These are phyloP conservation scores for Spathaspora hagerdaliae DNA, from an alignment of 805 yeast genomes.

Conservation along the genomic window DNA sequence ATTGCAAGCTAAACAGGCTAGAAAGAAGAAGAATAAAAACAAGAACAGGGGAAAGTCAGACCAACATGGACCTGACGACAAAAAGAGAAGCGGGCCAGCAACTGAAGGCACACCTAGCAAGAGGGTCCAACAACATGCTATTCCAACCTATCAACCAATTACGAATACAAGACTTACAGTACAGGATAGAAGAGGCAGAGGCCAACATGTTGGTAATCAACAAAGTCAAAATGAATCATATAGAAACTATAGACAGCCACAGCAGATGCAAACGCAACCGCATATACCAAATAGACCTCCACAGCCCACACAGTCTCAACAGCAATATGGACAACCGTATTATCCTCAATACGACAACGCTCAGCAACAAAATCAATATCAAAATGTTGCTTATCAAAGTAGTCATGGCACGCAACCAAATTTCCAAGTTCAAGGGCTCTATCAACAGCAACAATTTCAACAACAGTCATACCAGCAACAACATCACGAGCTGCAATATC, in stretches of 20 bases:
- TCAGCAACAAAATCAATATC: slow-evolving; percentile 4
- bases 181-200: neutral
- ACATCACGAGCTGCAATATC: slow-evolving; percentile 4
- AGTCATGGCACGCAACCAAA: slow-evolving; percentile 5
- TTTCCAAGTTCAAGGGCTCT: slow-evolving; percentile 3
- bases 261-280: slow-evolving; percentile 6
- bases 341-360: slow-evolving; percentile 4
- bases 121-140: slow-evolving; percentile 13
- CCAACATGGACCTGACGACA: slow-evolving; percentile 7
- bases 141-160: slow-evolving; percentile 7
- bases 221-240: neutral
- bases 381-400: neutral
- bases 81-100: slow-evolving; percentile 7
- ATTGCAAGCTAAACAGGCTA: slow-evolving; percentile 58
- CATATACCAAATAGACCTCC: slow-evolving; percentile 4
- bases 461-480: slow-evolving; percentile 4
- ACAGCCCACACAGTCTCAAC: slow-evolving; percentile 5
- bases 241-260: neutral
- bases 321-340: slow-evolving; percentile 5
- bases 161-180: slow-evolving; percentile 1
- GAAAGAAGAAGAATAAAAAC: slow-evolving; percentile 56
- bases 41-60: slow-evolving; percentile 19
- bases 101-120: slow-evolving; percentile 16
- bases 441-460: slow-evolving; percentile 3
- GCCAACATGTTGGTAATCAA: slow-evolving; percentile 1